These are phyloP conservation scores for Anthoceros angustus DNA, from an alignment of 225 moss, liverwort and hornwort species.

Conservation along the genomic window DNA sequence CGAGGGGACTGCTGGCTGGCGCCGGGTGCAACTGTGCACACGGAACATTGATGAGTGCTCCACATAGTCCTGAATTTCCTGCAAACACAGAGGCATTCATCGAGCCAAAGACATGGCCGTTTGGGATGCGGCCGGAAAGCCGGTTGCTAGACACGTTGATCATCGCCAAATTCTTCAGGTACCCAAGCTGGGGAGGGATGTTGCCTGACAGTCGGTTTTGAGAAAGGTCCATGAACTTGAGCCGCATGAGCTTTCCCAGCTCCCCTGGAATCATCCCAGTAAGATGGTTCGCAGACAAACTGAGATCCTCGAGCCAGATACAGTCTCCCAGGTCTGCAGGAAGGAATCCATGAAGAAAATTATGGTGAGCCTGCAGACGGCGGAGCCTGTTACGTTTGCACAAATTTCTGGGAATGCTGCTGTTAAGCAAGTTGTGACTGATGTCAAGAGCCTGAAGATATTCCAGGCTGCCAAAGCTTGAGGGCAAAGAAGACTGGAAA, in stretches of 20 bases:
- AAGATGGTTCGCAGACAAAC: constrained; percentile 24
- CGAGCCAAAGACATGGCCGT: constrained; percentile 16
- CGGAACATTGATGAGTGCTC: constrained; percentile 7
- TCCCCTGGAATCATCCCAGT: constrained; percentile 21
- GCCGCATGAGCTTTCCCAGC: constrained; percentile 17
- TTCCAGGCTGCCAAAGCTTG: neutral
- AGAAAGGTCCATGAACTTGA: constrained; percentile 28
- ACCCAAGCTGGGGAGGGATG: constrained; percentile 24
- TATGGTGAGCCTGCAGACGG: constrained; percentile 16
- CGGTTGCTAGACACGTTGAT: constrained; percentile 35
- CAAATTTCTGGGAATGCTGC: constrained; percentile 20
- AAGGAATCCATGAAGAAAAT: neutral
- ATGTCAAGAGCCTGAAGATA: neutral
- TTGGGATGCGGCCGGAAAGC: constrained; percentile 25
- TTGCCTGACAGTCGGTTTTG: constrained; percentile 23
- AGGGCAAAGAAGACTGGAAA: neutral
- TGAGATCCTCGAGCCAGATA: constrained; percentile 7
- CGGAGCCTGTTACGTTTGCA: neutral
- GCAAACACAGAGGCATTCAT: constrained; percentile 22
- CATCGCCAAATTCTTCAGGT: constrained; percentile 21
- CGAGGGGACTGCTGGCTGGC: neutral
- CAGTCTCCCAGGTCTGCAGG: neutral
- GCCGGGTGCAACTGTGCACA: neutral
- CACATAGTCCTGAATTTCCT: constrained; percentile 29
- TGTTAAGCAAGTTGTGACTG: constrained; percentile 21